Evolutionary conservation across 352 stramenopile species (phyloP).

Genomic region (Globisporangium cylindrosporum): DNA sequence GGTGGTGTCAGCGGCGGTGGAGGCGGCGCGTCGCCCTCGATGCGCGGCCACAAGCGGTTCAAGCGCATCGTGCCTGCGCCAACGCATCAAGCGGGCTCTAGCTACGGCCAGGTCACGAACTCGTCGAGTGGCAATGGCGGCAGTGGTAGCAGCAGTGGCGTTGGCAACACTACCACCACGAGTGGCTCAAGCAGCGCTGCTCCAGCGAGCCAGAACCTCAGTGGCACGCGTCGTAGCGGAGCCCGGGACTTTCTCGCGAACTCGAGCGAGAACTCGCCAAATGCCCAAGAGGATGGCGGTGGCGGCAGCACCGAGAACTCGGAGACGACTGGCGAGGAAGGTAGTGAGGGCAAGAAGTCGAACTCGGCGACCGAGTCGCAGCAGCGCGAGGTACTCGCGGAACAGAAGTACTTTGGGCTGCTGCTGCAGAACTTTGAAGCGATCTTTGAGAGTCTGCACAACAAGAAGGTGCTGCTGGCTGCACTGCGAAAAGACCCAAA

Average conservation of each 20-base stretch:
- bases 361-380: slow-evolving; percentile 36
- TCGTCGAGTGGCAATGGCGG: slow-evolving; percentile 1
- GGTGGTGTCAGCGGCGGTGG: not conserved
- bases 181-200: slow-evolving; percentile 4
- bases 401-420: slow-evolving; percentile 81
- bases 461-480: slow-evolving; percentile 78
- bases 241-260: slow-evolving; percentile 10
- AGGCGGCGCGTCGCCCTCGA: slow-evolving; percentile 20
- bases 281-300: slow-evolving; percentile 23
- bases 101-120: not conserved
- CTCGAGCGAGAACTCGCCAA: slow-evolving; percentile 27
- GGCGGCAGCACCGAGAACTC: slow-evolving; percentile 70
- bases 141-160: not conserved
- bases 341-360: slow-evolving; percentile 49
- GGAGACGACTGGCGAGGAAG: slow-evolving; percentile 76
- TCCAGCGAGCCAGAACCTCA: not conserved
- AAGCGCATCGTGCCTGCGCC: slow-evolving; percentile 43
- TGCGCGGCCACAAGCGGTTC: slow-evolving; percentile 60
- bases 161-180: slow-evolving; percentile 9
- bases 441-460: slow-evolving; percentile 82
- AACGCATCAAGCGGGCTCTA: not conserved
- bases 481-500: slow-evolving; percentile 66
- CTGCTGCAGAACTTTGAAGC: slow-evolving; percentile 83
- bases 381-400: slow-evolving; percentile 54
- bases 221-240: not conserved